phyloP scores from a whole-genome alignment of 805 yeast genomes.

The Schizosaccharomyces cryophilus region DNA sequence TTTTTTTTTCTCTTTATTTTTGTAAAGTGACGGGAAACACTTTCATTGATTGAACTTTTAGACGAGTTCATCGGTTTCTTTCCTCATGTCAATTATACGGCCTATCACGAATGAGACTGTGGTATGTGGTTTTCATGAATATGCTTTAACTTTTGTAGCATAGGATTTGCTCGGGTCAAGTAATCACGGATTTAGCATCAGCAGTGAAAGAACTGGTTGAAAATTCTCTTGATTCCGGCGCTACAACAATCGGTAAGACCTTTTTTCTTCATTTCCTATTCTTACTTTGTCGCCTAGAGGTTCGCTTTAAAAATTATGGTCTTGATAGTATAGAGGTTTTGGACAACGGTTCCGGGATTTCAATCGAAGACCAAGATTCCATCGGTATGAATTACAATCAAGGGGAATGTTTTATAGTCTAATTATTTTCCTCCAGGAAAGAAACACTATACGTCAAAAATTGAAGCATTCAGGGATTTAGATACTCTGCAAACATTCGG shows the following conservation, averaged over 20 bases:
- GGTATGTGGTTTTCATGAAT: too few relatives aligned
- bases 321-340: conserved; percentile 39
- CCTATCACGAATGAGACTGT: too few relatives aligned
- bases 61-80: too few relatives aligned
- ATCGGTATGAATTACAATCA: conserved; percentile 15
- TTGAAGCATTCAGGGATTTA: conserved; percentile 18
- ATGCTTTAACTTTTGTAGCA: not conserved
- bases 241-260: conserved; percentile 26
- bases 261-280: not conserved
- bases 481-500: conserved; percentile 26
- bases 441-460: conserved; percentile 33
- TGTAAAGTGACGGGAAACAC: too few relatives aligned
- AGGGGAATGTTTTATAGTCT: not conserved
- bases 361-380: conserved; percentile 20
- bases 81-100: too few relatives aligned
- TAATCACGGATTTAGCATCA: conserved; percentile 51
- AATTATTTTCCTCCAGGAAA: conserved; percentile 9
- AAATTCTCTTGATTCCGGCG: conserved; percentile 52
- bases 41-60: too few relatives aligned
- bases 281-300: conserved; percentile 17
- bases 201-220: conserved; percentile 72
- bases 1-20: too few relatives aligned
- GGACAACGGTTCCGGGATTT: conserved; percentile 58
- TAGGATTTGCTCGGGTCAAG: conserved; percentile 47
- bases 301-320: conserved; percentile 49